Percentiles rank a stretch among this genome's conserved stretches.
Evolutionary conservation across 1,284 basidiomycete species (phyloP).

Genomic region (Bjerkandera adusta): DNA sequence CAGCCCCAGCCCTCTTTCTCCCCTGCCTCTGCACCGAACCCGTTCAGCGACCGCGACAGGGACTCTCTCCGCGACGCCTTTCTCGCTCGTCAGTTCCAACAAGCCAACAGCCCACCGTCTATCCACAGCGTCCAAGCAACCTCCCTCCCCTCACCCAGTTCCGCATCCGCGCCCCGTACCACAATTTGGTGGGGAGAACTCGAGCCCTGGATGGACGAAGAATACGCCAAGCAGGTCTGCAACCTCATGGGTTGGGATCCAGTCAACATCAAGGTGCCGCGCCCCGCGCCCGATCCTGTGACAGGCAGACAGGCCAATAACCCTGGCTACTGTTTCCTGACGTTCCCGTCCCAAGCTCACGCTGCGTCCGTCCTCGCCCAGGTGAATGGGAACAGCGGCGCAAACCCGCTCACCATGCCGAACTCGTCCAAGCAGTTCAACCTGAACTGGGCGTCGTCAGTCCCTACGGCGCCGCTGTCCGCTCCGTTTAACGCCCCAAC

Average conservation of each 20-base stretch:
- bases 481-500: slow-evolving; percentile 33
- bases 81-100: slow-evolving; percentile 24
- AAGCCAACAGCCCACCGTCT: slow-evolving; percentile 21
- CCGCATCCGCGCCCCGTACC: slow-evolving; percentile 26
- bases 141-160: slow-evolving; percentile 27
- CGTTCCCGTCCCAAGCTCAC: slow-evolving; percentile 70
- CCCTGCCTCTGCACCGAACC: slow-evolving; percentile 20
- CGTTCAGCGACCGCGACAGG: slow-evolving; percentile 28
- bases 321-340: slow-evolving; percentile 84
- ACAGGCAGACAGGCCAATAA: slow-evolving; percentile 71
- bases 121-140: slow-evolving; percentile 23
- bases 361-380: slow-evolving; percentile 73
- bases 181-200: slow-evolving; percentile 80
- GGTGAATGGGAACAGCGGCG: slow-evolving; percentile 48
- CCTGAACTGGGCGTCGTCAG: slow-evolving; percentile 78
- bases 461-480: slow-evolving; percentile 42
- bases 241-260: slow-evolving; percentile 78
- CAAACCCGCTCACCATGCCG: slow-evolving; percentile 64
- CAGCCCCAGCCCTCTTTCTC: slow-evolving; percentile 28
- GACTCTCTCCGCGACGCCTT: slow-evolving; percentile 26
- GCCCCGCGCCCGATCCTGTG: slow-evolving; percentile 53
- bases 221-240: slow-evolving; percentile 82
- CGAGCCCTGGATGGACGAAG: slow-evolving; percentile 91
- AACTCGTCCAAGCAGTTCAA: slow-evolving; percentile 74
- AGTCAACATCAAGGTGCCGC: slow-evolving; percentile 67